Base-by-base conservation (phyloP, 306 rosid genomes). In the Acacia acuminata region DNA sequence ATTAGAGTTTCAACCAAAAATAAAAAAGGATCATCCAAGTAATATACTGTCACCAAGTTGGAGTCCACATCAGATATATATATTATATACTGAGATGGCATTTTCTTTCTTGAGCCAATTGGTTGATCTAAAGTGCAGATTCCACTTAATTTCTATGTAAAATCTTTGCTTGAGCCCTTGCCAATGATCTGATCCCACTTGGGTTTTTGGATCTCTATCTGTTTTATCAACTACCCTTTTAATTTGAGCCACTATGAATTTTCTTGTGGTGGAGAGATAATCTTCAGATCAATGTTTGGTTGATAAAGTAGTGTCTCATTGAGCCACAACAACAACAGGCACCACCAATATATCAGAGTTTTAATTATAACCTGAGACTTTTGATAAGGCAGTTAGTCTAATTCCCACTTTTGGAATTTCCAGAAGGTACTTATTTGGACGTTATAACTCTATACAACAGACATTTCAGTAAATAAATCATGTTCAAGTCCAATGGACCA, bases 31-130 rank as follows among this genome's bases (percentile, higher is more conserved):
- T 55, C 34, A 10, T 30, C 13, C 71, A 55, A 43, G 32, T 72
- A 19, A 17, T 27, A 20, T 53, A 80, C 40, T 24, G 72, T 71
- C 5, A 40, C 20, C 56, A 71, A 68, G 77, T 55, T 71, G 82
- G 45, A 32, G 17, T 71, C 34, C 70, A 34, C 78, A 75, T 75
- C 32, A 55, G 11, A 11, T 40, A 68, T 36, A 17, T 20, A 50
- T 6, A 53, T 63, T 12, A 32, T 8, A 30, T 32, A 63, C 78
- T 55, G 67, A 32, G 55, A 36, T 51, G 78, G 78, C 19, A 55
- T 75, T 55, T 74, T 51, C 34, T 79, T 79, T 74, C 20, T 79
- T 79, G 36, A 24, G 83, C 77, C 83, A 71, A 71, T 30, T 80
- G 72, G 48, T 22, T 4, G 51, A 80, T 27, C 40, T 53, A 13